Base-by-base conservation (phyloP, 306 rosid species). In the Pyrus betulifolia region DNA sequence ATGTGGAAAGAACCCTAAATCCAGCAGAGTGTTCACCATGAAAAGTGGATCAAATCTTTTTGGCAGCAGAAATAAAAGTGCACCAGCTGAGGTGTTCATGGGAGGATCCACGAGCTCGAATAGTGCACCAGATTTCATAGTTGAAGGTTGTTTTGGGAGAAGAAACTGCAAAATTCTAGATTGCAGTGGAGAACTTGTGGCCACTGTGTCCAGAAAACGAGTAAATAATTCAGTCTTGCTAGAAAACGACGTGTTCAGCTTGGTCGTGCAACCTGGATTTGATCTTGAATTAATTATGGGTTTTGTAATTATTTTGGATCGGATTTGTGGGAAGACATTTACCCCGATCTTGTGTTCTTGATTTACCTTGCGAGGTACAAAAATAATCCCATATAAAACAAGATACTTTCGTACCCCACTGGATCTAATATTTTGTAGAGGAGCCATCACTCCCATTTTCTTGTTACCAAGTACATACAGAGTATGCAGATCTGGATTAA, bases 281-380 rank as follows among this genome's bases (percentile, higher is more conserved):
- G 79, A 80, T 5, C 65, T 64, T 17, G 63, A 83, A 25, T 83
- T 86, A 6, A 59, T 83, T 52, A 86, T 86, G 89, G 80, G 87
- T 62, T 80, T 86, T 63, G 85, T 86, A 17, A 64, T 86, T 61
- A 28, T 86, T 12, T 83, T 86, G 82, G 89, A 86, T 79, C 85
- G 87, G 30, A 86, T 86, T 49, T 74, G 78, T 73, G 73, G 51
- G 28, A 86, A 83, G 74, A 60, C 79, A 23, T 83, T 61, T 72
- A 75, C 87, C 42, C 89, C 87, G 3, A 23, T 86, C 63, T 72
- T 86, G 76, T 86, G 87, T 75, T 83, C 89, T 58, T 86, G 23
- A 71, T 65, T 67, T 69, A 42, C 52, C 5, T 31, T 67, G 4
- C 12, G 10, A 35, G 52, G 30, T 38, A 28, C 71, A 54, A 25